These are phyloP conservation scores for Dentipellis sp. DNA, from an alignment of 768 basidiomycete genomes.

Conservation along the genomic window DNA sequence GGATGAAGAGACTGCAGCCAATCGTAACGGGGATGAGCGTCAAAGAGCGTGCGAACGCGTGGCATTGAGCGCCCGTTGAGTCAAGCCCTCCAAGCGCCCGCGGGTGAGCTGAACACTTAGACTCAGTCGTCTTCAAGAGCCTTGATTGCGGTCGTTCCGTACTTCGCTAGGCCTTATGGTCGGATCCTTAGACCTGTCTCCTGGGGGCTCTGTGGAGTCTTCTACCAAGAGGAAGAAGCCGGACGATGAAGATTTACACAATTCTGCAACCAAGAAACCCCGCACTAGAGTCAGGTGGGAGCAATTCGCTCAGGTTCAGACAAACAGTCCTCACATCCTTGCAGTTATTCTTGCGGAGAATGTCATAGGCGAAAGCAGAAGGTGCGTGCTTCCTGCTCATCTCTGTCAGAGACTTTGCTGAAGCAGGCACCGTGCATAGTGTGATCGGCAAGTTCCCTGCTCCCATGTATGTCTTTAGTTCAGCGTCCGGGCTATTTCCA, in stretches of 20 bases:
- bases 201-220: background rate
- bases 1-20: background rate
- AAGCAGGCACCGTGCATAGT: constrained; percentile 32
- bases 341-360: constrained; percentile 78
- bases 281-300: constrained; percentile 67
- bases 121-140: no score
- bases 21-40: no score
- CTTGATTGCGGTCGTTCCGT: no score
- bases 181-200: background rate
- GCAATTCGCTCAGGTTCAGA: background rate
- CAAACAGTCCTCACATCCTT: background rate
- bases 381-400: constrained; percentile 27
- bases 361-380: constrained; percentile 87
- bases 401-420: constrained; percentile 10
- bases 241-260: constrained; percentile 33
- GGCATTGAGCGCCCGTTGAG: no score
- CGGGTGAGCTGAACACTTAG: no score
- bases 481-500: constrained; percentile 9
- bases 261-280: constrained; percentile 43
- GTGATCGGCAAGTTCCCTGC: constrained; percentile 79
- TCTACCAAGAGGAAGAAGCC: constrained; percentile 46
- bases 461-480: constrained; percentile 50
- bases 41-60: no score
- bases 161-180: background rate
- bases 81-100: no score